Evolutionary conservation across 2,329 filamentous ascomycete species (phyloP), one percentile per base, ranked within the genome.

Genomic region (Aspergillus felis): DNA sequence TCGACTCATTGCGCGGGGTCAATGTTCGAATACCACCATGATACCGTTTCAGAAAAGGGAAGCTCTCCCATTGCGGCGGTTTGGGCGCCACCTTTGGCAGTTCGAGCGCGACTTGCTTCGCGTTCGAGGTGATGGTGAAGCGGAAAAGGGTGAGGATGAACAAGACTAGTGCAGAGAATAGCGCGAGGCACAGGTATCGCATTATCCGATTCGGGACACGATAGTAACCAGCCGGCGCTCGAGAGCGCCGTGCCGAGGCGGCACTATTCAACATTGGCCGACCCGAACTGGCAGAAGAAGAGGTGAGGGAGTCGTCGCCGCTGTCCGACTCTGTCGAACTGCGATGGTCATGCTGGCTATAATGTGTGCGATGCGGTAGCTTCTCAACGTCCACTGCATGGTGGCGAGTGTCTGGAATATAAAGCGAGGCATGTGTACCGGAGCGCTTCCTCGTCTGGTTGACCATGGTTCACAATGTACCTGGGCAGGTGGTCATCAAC

Each of bases 11-110:
- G 27, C 86, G 77, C 0, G 85, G 75, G 0, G 90, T 84, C 60
- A 99, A 70, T 0, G 84, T 88, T 62, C 87, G 82, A 58, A 99
- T 82, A 0, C 94, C 94, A 14, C 92, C 93, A 71, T 97, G 94
- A 71, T 97, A 99, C 61, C 92, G 84, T 59, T 87, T 88, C 60
- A 99, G 74, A 68, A 96, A 95, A 0, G 87, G 85, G 70, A 96
- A 97, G 9, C 83, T 84, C 71, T 96, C 90, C 92, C 92, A 97
- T n/a, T 65, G 62, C 0, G 87, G 85, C 12, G 90, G 89, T 22
- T 86, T 84, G 0, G 84, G 74, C 0, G 85, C 81, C 12, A 82
- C 82, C 62, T 86, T 85, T 17, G 84, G 82, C 28, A 88, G 69
- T 57, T 72, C 71, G 25, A 71, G 63, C 3, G 65, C 52, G 29